Evolutionary conservation across 2,329 filamentous ascomycete genomes (phyloP), one percentile per base, ranked within the genome.

Genomic region (Aspergillus amoenus): DNA sequence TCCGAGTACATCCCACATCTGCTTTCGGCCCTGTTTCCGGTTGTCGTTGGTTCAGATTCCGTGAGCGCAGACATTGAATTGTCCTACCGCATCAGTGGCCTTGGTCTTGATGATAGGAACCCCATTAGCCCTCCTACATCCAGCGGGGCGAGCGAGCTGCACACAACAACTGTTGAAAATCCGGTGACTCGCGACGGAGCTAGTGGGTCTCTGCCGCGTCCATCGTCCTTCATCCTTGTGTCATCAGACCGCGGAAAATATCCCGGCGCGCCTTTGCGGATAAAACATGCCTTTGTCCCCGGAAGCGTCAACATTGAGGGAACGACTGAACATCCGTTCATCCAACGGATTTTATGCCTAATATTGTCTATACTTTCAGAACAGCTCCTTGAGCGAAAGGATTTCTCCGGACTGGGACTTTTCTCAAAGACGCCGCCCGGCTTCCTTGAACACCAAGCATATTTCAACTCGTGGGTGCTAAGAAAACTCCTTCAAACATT

Each of bases 401-500:
- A 99, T 52, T 99, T 97, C 68, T 82, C 88, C 3, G 93, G 94
- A 0, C 89, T 99, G 52, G 87, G 88, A 0, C 77, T 99, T 9
- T 96, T 91, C 68, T 79, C 90, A 52, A 96, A 94, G 70, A 89
- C 93, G 0, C 94, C 95, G 1, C 91, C 94, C 0, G 93, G 93
- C 0, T 96, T 96, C 67, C 86, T 93, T 64, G 94, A 97, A 70
- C 92, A 97, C 65, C 93, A 97, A 67, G 91, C 92, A 0, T 96
- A 93, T 70, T 97, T 99, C 64, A 91, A 96, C 69, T 96, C 94
- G 0, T 97, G 93, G 69, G 79, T 97, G 3, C 78, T 97, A 18
- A 85, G 87, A 27, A 88, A 88, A 62, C 86, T 90, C 0, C 83
- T 97, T 45, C 82, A 86, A 3, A 85, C 89, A 30, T 76, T 96